Base-by-base conservation (phyloP, 768 basidiomycete genomes). In the Phaeolepiota aurea region DNA sequence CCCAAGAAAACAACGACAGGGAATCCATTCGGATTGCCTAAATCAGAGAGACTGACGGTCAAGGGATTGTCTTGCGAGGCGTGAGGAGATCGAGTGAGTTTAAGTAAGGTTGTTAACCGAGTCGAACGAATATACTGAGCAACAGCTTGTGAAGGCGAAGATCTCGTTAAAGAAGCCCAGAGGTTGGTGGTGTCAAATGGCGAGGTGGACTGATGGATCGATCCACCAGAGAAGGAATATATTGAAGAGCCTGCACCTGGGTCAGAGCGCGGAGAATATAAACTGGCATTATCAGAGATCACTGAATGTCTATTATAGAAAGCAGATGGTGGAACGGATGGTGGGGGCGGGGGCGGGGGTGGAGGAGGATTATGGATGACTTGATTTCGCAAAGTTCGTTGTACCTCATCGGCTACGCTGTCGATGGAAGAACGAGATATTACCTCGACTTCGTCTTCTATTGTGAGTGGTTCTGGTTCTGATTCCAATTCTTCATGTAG, bases 1-100 rank as follows among this genome's bases (percentile, higher is more conserved):
- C 94, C 94, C 45, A 99, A 76, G 58, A 94, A 99, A 16, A 98
- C 76, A 16, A 99, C 65, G 5, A 98, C 76, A 0, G 94, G 94
- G 51, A 79, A 76, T 1, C 94, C 94, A n/a, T 73, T 76, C 3
- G 83, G 72, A 46, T 74, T 76, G 2, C 96, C 94, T 45, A 97
- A 72, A 54, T 98, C 94, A 2, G 94, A 91, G n/a, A 94, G 69
- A 49, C 94, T 94, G 42, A 97, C 83, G 18, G 77, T 78, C 45
- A 90, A 72, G 12, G 87, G 82, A 53, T 77, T 66, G 52, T 80
- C 79, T 43, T 73, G 69, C 18, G 83, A 83, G 18, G 85, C 80
- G 54, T 92, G 87, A 5, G 86, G 87, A 2, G 79, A 77, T 25
- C 87, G 76, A 12, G 80, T 85, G 32, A 94, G 79, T 44, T 69